Evolutionary conservation across 345 rosid species (phyloP), one percentile per base, ranked within the genome.

Genomic region (Eucalyptus rudis): DNA sequence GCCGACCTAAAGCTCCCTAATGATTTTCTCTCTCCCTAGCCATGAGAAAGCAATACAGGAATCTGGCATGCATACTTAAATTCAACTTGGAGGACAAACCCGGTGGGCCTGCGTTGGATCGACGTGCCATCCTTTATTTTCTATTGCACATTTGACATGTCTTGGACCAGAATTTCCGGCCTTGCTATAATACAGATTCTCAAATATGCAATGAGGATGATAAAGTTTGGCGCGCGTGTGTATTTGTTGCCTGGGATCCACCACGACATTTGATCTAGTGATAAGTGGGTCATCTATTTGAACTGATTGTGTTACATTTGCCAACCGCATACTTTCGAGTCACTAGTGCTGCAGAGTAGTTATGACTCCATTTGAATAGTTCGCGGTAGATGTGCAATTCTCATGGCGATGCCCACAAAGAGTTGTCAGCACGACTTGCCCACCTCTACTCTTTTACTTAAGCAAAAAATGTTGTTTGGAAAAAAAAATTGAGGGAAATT

Each of bases 361-460:
- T 40, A 76, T 40, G 47, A 44, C 47, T 40, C 16, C 5, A 40
- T 20, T 12, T 13, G 2, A 19, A 40, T 40, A 76, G 6, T 5
- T 36, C 0, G 1, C 0, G 22, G 15, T 3, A 10, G 47, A 24
- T 4, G 14, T 20, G 15, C 5, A 0, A 76, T 76, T 40, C 15
- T 40, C 3, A 40, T 40, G 47, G 8, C 0, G 5, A 20, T 4
- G 1, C 47, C 15, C 83, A 76, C 43, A 76, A 5, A 76, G 84
- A 22, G 15, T 76, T 20, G 83, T 13, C 6, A 40, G 47, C 27
- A 76, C 3, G 43, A 2, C 13, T 76, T 2, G 15, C 15, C 47
- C 27, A 20, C 40, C 27, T 76, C 47, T 4, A 5, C 25, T 71
- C 81, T 71, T 71, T 5, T 10, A 5, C 44, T 33, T 3, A 5